Evolutionary conservation across 2,329 filamentous ascomycete genomes (phyloP).

Genomic region (Beauveria bassiana): DNA sequence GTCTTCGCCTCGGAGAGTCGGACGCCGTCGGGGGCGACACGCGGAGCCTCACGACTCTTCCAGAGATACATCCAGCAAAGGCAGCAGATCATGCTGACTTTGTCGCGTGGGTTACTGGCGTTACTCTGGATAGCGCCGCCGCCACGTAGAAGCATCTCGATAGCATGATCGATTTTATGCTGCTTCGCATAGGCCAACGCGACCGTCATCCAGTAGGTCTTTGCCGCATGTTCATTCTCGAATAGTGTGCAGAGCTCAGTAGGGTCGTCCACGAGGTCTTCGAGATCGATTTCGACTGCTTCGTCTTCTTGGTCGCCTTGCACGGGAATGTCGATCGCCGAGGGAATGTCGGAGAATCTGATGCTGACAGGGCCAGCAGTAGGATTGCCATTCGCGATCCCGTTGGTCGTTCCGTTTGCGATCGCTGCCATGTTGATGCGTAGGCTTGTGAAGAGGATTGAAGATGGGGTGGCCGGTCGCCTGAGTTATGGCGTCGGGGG

Average conservation of each 20-base stretch:
- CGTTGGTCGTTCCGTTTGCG: conserved; percentile 38
- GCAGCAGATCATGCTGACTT: conserved; percentile 74
- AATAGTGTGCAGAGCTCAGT: conserved; percentile 92
- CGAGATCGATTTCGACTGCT: conserved; percentile 85
- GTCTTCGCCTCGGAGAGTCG: conserved; percentile 68
- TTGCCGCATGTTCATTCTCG: conserved; percentile 86
- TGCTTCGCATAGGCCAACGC: conserved; percentile 95
- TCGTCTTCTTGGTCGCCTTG: conserved; percentile 59
- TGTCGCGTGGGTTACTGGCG: conserved; percentile 69
- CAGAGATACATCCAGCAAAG: conserved; percentile 87
- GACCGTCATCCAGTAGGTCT: conserved; percentile 97
- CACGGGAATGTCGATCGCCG: conserved; percentile 59
- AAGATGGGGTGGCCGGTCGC: not conserved
- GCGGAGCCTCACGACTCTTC: conserved; percentile 75
- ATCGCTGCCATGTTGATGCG: conserved; percentile 30
- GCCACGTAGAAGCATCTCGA: conserved; percentile 66
- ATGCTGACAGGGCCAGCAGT: conserved; percentile 35
- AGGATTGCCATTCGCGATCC: conserved; percentile 31
- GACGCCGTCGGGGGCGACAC: conserved; percentile 53
- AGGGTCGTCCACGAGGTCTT: conserved; percentile 84
- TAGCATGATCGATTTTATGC: conserved; percentile 79
- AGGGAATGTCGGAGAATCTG: conserved; percentile 58
- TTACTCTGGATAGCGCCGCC: conserved; percentile 62
- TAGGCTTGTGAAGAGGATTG: not conserved
- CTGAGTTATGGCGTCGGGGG: not conserved